Base-by-base conservation (phyloP, 192 early-diverging fungal genomes). In the Oehlia diaphana region DNA sequence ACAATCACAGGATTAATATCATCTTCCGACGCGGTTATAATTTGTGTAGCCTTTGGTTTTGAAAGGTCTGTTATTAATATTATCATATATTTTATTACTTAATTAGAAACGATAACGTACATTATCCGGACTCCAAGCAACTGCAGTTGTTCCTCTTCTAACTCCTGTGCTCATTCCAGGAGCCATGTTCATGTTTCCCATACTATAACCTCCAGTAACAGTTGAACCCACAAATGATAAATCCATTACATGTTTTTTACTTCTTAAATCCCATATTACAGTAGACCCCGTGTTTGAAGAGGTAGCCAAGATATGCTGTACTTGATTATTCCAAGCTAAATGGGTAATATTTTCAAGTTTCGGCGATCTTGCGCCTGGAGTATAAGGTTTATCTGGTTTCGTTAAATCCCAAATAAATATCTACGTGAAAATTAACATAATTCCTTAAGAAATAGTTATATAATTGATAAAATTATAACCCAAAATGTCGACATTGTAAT, bases 331-430 rank as follows among this genome's bases (percentile, higher is more conserved):
- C 97, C 97, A 99, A 28, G 94, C 86, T 44, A 99, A 84, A 21
- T 90, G 87, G 0, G 96, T 98, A 35, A 99, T 90, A 70, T 95
- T 95, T 37, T 98, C 97, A 12, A 98, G 83, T 44, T 92, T 90
- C 83, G 91, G 86, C 4, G 98, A 98, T 44, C 92, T 88, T 16
- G 91, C 77, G 19, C 97, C 97, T 35, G 97, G 96, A 28, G 92
- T 91, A 82, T 95, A 96, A 58, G 96, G 96, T 82, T 93, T 96
- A 76, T 90, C 87, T 62, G 95, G 93, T 79, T 92, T 94, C 61
- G 90, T 91, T 72, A 98, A 86, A 87, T 99, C 98, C 98, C 98
- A 99, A 78, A 99, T 93, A 77, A 93, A 93, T 66, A 96, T 87
- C 94, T 96, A 84, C 28, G 62, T 23, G 9, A 37, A 70, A 37